These are phyloP conservation scores for Leucoagaricus sp. DNA, from an alignment of 1,284 basidiomycete genomes.

Conservation along the genomic window DNA sequence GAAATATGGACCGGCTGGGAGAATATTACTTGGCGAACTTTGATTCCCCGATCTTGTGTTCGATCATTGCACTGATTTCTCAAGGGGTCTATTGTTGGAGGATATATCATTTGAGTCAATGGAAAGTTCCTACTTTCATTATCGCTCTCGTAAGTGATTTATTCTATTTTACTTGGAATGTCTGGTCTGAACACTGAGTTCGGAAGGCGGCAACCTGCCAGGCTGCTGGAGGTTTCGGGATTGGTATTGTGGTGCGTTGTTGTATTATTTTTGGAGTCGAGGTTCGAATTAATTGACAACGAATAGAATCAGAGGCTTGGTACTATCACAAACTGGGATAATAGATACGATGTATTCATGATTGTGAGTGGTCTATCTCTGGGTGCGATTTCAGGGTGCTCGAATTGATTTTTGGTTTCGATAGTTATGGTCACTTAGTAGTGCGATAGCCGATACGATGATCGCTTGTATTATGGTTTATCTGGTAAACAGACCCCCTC, in stretches of 20 bases:
- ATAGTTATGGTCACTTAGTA: conserved; percentile 10
- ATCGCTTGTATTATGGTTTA: conserved; percentile 11
- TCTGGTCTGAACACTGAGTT: too few relatives aligned
- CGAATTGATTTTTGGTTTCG: too few relatives aligned
- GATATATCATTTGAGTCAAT: conserved; percentile 7
- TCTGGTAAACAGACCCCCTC: not conserved
- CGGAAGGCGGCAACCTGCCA: conserved; percentile 2
- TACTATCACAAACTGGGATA: conserved; percentile 4
- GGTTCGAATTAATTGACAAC: not conserved
- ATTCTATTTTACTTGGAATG: too few relatives aligned
- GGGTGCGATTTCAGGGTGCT: not conserved
- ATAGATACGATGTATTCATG: conserved; percentile 2
- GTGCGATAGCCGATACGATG: conserved; percentile 7
- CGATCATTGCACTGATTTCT: conserved; percentile 9
- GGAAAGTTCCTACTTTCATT: conserved; percentile 1
- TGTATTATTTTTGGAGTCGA: not conserved
- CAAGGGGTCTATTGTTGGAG: conserved; percentile 16
- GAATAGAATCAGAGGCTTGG: conserved; percentile 10
- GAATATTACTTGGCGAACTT: conserved; percentile 12
- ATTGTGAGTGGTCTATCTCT: not conserved
- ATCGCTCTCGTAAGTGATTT: conserved; percentile 2
- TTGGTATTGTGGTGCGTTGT: conserved; percentile 12
- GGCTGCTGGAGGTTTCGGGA: conserved; percentile 9
- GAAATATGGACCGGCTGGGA: conserved; percentile 2
- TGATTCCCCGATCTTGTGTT: conserved; percentile 9